Percentiles rank a stretch among this genome's conserved stretches.
These are phyloP conservation scores for Ceratorhiza oryzae-sativae DNA, from an alignment of 1,284 basidiomycete species.

Conservation along the genomic window DNA sequence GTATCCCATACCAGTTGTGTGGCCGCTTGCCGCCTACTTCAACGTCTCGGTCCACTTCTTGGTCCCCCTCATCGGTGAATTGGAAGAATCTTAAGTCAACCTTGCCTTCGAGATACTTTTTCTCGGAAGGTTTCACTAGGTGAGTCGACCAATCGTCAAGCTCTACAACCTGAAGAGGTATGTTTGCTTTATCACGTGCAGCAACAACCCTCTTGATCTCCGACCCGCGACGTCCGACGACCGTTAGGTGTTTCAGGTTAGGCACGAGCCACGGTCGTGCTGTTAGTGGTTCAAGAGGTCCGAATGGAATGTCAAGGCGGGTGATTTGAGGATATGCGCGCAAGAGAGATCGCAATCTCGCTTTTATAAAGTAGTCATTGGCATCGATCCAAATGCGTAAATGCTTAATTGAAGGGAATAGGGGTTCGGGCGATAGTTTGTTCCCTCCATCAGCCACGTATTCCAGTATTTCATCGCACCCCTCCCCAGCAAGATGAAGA, in stretches of 20 bases:
- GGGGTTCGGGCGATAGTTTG: neutral
- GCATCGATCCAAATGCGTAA: neutral
- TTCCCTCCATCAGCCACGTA: neutral
- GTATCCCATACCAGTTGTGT: neutral
- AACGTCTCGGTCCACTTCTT: neutral
- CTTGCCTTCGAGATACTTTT: neutral
- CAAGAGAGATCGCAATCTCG: neutral
- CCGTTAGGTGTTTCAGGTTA: neutral
- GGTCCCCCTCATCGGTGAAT: neutral
- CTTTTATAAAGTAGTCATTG: neutral
- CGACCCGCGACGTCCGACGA: neutral
- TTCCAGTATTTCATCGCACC: neutral
- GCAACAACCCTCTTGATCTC: neutral
- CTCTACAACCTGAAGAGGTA: slow-evolving; percentile 2
- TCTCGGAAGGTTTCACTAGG: neutral
- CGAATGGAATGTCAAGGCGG: neutral
- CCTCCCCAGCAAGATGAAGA: neutral
- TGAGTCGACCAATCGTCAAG: neutral
- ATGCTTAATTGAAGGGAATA: slow-evolving; percentile 6
- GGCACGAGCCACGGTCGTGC: slow-evolving; percentile 2
- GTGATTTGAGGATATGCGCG: neutral
- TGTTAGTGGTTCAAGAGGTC: neutral
- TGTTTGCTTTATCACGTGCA: neutral
- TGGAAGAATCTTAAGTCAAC: neutral
- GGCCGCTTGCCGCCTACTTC: neutral